A percentile compares a stretch with the other conserved stretches of the same genome.
These are phyloP conservation scores for Solanum habrochaites DNA, from an alignment of 257 asterid species.

Conservation along the genomic window DNA sequence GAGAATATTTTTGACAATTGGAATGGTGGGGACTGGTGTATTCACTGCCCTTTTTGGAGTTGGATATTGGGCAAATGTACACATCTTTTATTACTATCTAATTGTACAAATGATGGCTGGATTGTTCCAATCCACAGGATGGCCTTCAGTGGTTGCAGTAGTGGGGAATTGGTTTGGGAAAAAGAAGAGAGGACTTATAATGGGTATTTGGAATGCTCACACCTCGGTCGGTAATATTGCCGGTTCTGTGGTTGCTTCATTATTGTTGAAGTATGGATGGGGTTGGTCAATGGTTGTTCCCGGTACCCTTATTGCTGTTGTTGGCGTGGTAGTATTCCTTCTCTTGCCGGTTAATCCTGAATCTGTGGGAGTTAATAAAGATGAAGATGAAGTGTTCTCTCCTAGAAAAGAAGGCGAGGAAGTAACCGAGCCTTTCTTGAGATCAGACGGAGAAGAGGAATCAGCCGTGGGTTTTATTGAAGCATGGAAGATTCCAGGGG, in stretches of 20 bases:
- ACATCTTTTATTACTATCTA: slow-evolving; percentile 58
- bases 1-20: slow-evolving; percentile 61
- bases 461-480: slow-evolving; percentile 72
- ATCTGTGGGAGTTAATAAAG: slow-evolving; percentile 38
- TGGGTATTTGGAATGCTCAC: slow-evolving; percentile 99
- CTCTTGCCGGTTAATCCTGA: slow-evolving; percentile 76
- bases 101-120: slow-evolving; percentile 89
- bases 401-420: slow-evolving; percentile 50
- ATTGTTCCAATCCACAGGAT: slow-evolving; percentile 89
- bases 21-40: slow-evolving; percentile 97
- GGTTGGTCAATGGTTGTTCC: slow-evolving; percentile 96
- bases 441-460: slow-evolving; percentile 9
- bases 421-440: slow-evolving; percentile 42
- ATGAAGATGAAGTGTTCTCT: slow-evolving; percentile 23
- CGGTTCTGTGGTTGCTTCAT: slow-evolving; percentile 76
- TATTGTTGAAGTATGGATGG: slow-evolving; percentile 80
- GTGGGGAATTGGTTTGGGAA: slow-evolving; percentile 98
- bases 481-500: slow-evolving; percentile 96
- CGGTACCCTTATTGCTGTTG: slow-evolving; percentile 47
- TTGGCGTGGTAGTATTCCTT: slow-evolving; percentile 57
- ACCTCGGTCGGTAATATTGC: slow-evolving; percentile 91
- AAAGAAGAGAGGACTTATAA: slow-evolving; percentile 86
- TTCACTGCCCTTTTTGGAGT: slow-evolving; percentile 82
- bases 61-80: slow-evolving; percentile 80
- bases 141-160: slow-evolving; percentile 98